These are phyloP conservation scores for Phyllachora maydis DNA, from an alignment of 2,329 filamentous ascomycete species.

Conservation along the genomic window DNA sequence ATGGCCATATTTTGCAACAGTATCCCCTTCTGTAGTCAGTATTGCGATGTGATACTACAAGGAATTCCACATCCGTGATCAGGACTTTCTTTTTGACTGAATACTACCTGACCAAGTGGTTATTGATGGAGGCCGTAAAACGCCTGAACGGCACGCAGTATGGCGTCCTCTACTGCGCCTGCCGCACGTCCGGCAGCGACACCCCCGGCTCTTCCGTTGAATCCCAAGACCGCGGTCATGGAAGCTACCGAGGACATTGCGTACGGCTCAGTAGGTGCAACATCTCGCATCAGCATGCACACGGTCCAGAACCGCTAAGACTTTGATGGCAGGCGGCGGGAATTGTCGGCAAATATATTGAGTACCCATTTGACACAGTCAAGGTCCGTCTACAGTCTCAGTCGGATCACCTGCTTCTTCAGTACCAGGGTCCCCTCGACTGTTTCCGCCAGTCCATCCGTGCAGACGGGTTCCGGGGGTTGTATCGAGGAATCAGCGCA, in stretches of 20 bases:
- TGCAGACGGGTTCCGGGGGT: slow-evolving; percentile 55
- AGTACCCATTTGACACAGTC: slow-evolving; percentile 96
- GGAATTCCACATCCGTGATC: too few relatives aligned
- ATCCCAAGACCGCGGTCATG: slow-evolving; percentile 21
- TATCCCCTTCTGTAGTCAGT: too few relatives aligned
- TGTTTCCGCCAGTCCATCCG: slow-evolving; percentile 78
- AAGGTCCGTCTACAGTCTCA: slow-evolving; percentile 97
- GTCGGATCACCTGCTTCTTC: slow-evolving; percentile 60
- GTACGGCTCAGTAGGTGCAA: slow-evolving; percentile 57
- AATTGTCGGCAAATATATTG: slow-evolving; percentile 83
- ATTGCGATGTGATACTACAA: too few relatives aligned
- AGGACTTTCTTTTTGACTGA: too few relatives aligned
- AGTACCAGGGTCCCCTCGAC: slow-evolving; percentile 73
- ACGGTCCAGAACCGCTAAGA: slow-evolving; percentile 3
- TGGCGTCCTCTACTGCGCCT: too few relatives aligned
- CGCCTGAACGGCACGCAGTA: too few relatives aligned
- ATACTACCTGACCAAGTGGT: too few relatives aligned
- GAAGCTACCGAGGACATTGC: slow-evolving; percentile 71
- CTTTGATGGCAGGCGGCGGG: slow-evolving; percentile 42
- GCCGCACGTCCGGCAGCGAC: too few relatives aligned
- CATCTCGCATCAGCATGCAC: not conserved
- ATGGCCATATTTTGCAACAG: too few relatives aligned
- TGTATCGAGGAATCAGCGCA: slow-evolving; percentile 87
- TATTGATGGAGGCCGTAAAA: too few relatives aligned
- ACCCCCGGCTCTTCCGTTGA: too few relatives aligned